phyloP scores from a whole-genome alignment of 2,329 filamentous ascomycete species.

The Trichophyton simii region DNA sequence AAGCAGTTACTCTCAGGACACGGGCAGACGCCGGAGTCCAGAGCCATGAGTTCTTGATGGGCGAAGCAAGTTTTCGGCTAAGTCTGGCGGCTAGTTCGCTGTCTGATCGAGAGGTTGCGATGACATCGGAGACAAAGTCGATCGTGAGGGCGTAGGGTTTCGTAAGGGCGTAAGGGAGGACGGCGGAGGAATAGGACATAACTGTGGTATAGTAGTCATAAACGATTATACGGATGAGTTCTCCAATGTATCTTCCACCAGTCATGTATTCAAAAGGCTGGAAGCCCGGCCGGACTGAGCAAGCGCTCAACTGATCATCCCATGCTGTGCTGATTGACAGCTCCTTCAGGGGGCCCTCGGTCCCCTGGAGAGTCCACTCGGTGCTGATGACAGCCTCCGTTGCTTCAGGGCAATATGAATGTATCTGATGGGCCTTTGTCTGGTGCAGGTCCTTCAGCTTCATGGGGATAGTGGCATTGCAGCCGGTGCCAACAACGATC shows the following conservation, averaged over 20 bases:
- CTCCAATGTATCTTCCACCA: constrained; percentile 58
- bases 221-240: constrained; percentile 56
- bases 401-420: constrained; percentile 35
- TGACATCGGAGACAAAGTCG: constrained; percentile 56
- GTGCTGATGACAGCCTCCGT: constrained; percentile 60
- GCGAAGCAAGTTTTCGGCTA: constrained; percentile 39
- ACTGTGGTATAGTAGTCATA: constrained; percentile 46
- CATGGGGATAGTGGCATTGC: constrained; percentile 63
- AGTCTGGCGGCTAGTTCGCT: constrained; percentile 32
- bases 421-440: constrained; percentile 43
- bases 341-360: constrained; percentile 49
- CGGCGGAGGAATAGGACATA: constrained; percentile 27
- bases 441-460: constrained; percentile 47
- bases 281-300: constrained; percentile 56
- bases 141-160: constrained; percentile 51
- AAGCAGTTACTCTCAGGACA: constrained; percentile 50
- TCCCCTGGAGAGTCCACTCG: constrained; percentile 65
- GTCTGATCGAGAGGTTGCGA: constrained; percentile 41
- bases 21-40: constrained; percentile 52
- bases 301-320: constrained; percentile 52
- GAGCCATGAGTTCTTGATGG: constrained; percentile 32
- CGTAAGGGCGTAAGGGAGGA: constrained; percentile 42
- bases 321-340: constrained; percentile 52
- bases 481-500: constrained; percentile 63
- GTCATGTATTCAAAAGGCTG: constrained; percentile 74